Conservation (phyloP, 192 early-diverging fungal genomes). For the Entophlyctis luteolus region DNA sequence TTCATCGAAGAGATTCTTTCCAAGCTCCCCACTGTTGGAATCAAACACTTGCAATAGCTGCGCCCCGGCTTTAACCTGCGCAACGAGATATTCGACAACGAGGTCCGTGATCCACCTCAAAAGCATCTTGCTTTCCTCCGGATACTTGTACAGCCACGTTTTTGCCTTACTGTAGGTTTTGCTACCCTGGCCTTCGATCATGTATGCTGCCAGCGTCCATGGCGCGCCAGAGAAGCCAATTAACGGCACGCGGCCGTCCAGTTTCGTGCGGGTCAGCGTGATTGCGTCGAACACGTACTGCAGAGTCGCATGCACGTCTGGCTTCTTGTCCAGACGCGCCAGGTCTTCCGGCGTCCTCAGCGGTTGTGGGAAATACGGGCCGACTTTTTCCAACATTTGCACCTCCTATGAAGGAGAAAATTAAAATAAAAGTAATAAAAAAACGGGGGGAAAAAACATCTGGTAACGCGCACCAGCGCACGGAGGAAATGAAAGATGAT, state of each 20-base stretch:
- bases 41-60: conserved; percentile 98
- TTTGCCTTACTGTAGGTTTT: conserved; percentile 89
- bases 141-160: conserved; percentile 80
- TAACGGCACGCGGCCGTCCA: conserved; percentile 84
- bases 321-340: conserved; percentile 51
- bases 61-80: conserved; percentile 93
- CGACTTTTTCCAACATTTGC: conserved; percentile 87
- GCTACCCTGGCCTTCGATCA: conserved; percentile 96
- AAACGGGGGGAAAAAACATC: background rate
- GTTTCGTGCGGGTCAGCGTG: conserved; percentile 79
- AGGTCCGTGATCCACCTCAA: conserved; percentile 80
- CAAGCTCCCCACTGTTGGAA: conserved; percentile 91
- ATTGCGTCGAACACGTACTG: conserved; percentile 92
- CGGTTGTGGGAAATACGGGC: conserved; percentile 85
- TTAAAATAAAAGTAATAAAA: background rate
- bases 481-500: too few species aligned
- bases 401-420: conserved; percentile 47
- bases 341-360: conserved; percentile 70
- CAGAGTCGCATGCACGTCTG: conserved; percentile 73
- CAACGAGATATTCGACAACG: conserved; percentile 78
- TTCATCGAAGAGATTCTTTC: conserved; percentile 70
- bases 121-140: conserved; percentile 69
- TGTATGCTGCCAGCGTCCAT: conserved; percentile 98
- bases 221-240: conserved; percentile 96
- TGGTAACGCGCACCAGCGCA: too few species aligned